Conservation (phyloP, 2,329 filamentous ascomycete species). For the Fusarium subtropicale region DNA sequence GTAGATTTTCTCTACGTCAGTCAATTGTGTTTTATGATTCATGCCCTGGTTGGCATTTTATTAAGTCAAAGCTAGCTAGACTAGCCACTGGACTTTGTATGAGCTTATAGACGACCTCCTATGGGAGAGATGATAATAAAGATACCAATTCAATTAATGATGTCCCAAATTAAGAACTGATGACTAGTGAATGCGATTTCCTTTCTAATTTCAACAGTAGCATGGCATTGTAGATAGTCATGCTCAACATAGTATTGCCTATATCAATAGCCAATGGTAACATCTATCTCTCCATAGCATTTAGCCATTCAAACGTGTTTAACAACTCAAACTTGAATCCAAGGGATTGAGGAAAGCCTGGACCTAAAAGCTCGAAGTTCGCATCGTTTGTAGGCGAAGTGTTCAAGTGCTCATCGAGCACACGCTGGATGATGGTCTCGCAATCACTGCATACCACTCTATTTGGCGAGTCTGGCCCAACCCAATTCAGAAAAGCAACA, state of each 20-base stretch:
- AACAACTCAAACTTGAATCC: constrained; percentile 61
- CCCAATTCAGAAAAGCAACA: constrained; percentile 63
- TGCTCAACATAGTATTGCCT: background rate
- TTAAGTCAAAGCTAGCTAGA: constrained; percentile 25
- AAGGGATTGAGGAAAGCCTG: constrained; percentile 48
- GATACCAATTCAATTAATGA: background rate
- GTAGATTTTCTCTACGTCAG: constrained; percentile 10
- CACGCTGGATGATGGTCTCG: constrained; percentile 60
- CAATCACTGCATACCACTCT: constrained; percentile 59
- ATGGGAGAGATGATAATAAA: constrained; percentile 19
- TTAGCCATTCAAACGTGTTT: constrained; percentile 56
- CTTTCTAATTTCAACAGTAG: too few species aligned
- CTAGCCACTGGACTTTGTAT: constrained; percentile 23
- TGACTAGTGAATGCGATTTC: background rate
- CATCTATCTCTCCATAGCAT: background rate
- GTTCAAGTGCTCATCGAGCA: constrained; percentile 63
- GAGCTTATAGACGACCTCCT: constrained; percentile 11
- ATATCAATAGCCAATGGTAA: background rate
- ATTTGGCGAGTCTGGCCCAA: constrained; percentile 61
- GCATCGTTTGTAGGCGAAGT: constrained; percentile 37
- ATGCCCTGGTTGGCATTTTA: constrained; percentile 24
- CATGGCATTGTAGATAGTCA: background rate
- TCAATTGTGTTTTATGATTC: constrained; percentile 22
- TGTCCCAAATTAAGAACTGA: background rate
- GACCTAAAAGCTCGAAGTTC: constrained; percentile 45